Percentiles rank a stretch among this genome's conserved stretches.
Conservation (phyloP, 2,329 filamentous ascomycete genomes). For the Paecilomyces formosus region DNA sequence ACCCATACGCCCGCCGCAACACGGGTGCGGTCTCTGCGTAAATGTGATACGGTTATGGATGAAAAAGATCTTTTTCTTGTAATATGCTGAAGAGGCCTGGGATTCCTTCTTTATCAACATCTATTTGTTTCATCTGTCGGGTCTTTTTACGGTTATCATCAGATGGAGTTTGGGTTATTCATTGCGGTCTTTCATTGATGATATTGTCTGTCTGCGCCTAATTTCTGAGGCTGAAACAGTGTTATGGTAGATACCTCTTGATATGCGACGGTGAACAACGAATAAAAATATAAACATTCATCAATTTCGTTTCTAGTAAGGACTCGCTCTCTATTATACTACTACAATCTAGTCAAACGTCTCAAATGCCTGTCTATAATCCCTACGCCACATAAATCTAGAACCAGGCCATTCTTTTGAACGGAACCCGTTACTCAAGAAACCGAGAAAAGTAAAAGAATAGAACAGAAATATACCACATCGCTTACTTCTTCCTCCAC, state of each 20-base stretch:
- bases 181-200: neutral
- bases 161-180: neutral
- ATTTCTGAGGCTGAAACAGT: neutral
- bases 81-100: neutral
- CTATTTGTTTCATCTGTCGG: neutral
- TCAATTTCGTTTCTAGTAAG: neutral
- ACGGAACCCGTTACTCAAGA: neutral
- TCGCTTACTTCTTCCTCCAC: slow-evolving; percentile 14
- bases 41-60: neutral
- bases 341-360: neutral
- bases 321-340: neutral
- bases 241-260: neutral
- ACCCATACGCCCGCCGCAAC: slow-evolving; percentile 18
- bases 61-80: neutral
- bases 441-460: neutral
- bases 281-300: neutral
- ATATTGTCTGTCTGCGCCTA: neutral
- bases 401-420: too few relatives aligned
- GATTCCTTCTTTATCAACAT: neutral
- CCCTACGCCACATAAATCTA: neutral
- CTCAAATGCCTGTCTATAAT: neutral
- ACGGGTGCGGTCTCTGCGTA: slow-evolving; percentile 6
- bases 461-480: neutral
- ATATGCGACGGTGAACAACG: neutral
- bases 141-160: neutral